Evolutionary conservation across 2,329 filamentous ascomycete genomes (phyloP), one percentile per base, ranked within the genome.

Genomic region (Curvularia eragrostidis): DNA sequence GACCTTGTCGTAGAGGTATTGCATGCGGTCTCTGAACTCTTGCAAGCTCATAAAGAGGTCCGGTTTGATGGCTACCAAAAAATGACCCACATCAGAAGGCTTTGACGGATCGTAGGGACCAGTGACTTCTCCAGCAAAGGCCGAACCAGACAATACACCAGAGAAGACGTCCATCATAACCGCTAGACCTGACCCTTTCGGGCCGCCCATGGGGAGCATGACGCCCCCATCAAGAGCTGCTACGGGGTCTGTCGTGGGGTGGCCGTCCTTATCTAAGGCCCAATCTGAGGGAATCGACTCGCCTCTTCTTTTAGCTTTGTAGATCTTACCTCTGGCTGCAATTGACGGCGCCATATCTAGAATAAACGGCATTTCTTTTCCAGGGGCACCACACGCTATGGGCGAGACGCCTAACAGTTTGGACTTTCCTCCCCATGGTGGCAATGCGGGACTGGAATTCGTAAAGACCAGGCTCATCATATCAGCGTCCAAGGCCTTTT

Each of bases 91-190:
- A 66, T 91, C 86, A 0, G 88, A 87, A 0, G 86, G 82, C 57
- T 82, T 85, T 0, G 85, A 87, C 1, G 88, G 83, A 67, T 93
- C 90, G 72, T 95, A 94, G 0, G 91, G 91, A 19, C 85, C 85
- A 0, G 88, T 90, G 12, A 95, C 91, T 65, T 90, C 82, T 0
- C 91, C 91, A 0, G 90, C 91, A 75, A 91, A 95, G 0, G 90
- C 90, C 19, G 87, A 89, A 0, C 91, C 91, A 0, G 89, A 91
- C 0, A 95, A 69, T 0, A 90, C 88, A 0, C 91, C 91, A 0
- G 90, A 93, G 70, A 95, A 94, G 1, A 95, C 90, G 70, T 95
- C 91, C 91, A 95, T 95, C 90, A 93, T 94, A 50, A 95, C 85
- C 0, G 89, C 81, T 34, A 95, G 73, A 0, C 85, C 91, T 0